phyloP scores from a whole-genome alignment of 371 early-diverging fungal genomes.

The Chytridium lagenaria region DNA sequence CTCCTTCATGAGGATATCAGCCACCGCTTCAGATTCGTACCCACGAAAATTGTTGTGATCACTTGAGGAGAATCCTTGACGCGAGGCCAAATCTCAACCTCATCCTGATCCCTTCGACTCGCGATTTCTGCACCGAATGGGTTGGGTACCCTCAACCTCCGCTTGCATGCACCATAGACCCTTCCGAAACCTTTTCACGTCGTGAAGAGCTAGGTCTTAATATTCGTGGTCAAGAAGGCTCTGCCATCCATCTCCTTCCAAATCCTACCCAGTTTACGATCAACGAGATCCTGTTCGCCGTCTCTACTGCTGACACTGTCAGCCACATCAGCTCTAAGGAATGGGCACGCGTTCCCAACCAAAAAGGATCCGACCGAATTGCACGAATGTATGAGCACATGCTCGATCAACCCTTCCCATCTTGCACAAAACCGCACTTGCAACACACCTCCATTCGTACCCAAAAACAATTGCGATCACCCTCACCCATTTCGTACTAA shows the following conservation, averaged over 20 bases:
- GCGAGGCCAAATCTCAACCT: conserved; percentile 20
- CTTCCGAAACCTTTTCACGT: neutral
- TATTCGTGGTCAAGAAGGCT: neutral
- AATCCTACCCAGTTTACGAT: conserved; percentile 84
- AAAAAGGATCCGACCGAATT: conserved; percentile 64
- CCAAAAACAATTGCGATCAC: conserved; percentile 53
- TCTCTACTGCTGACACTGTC: conserved; percentile 75
- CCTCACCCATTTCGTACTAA: conserved; percentile 78
- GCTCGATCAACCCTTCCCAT: conserved; percentile 70
- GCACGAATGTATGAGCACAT: conserved; percentile 70
- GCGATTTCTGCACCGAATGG: conserved; percentile 75
- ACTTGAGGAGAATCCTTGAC: conserved; percentile 47
- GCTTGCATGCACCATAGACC: conserved; percentile 44
- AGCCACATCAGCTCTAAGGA: conserved; percentile 71
- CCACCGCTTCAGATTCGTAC: too few species aligned
- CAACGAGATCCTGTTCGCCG: conserved; percentile 78
- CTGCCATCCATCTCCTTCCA: conserved; percentile 56
- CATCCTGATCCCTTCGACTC: conserved; percentile 75
- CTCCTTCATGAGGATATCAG: too few species aligned
- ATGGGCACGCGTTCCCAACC: conserved; percentile 54
- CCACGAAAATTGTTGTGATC: too few species aligned
- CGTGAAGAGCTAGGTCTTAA: conserved; percentile 16
- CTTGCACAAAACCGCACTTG: conserved; percentile 48
- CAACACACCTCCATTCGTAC: conserved; percentile 24
- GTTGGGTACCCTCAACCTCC: conserved; percentile 85